phyloP scores from a whole-genome alignment of 2,329 filamentous ascomycete genomes.

The Calonectria pseudoturangicola region DNA sequence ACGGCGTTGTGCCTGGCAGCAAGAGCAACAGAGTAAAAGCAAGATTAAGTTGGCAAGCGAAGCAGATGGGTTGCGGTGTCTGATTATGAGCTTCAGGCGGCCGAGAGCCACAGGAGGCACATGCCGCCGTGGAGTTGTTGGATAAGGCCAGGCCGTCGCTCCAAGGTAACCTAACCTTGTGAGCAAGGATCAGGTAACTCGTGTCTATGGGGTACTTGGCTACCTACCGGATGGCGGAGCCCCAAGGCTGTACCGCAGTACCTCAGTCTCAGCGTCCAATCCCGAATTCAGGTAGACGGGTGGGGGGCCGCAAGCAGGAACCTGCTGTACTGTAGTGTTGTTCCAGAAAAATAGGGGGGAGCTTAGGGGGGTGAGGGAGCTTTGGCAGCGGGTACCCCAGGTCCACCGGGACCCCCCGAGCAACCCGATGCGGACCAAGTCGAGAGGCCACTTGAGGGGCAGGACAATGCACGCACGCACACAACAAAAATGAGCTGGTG shows the following conservation, averaged over 20 bases:
- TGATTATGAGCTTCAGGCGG: slow-evolving; percentile 42
- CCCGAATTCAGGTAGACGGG: slow-evolving; percentile 44
- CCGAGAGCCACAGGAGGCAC: slow-evolving; percentile 40
- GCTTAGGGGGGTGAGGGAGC: slow-evolving; percentile 23
- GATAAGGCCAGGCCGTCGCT: slow-evolving; percentile 38
- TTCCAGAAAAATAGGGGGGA: slow-evolving; percentile 55
- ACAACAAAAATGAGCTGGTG: slow-evolving; percentile 31
- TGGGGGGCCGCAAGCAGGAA: slow-evolving; percentile 41
- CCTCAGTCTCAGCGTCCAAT: slow-evolving; percentile 17
- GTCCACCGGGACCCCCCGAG: slow-evolving; percentile 32
- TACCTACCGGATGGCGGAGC: slow-evolving; percentile 20
- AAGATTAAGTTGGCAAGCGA: slow-evolving; percentile 23
- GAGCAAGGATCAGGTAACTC: slow-evolving; percentile 34
- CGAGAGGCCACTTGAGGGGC: slow-evolving; percentile 28
- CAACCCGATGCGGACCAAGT: slow-evolving; percentile 31
- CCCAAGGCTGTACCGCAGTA: slow-evolving; percentile 16
- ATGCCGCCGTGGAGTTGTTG: slow-evolving; percentile 43
- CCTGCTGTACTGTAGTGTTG: slow-evolving; percentile 46
- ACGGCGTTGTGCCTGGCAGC: slow-evolving; percentile 23
- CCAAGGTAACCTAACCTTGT: slow-evolving; percentile 34
- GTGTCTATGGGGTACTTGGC: slow-evolving; percentile 29
- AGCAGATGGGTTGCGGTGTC: slow-evolving; percentile 34
- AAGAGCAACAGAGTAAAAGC: slow-evolving; percentile 29
- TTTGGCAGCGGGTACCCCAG: slow-evolving; percentile 31
- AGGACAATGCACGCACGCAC: slow-evolving; percentile 25